Evolutionary conservation across 306 rosid species (phyloP).

Genomic region (Rubus idaeus): DNA sequence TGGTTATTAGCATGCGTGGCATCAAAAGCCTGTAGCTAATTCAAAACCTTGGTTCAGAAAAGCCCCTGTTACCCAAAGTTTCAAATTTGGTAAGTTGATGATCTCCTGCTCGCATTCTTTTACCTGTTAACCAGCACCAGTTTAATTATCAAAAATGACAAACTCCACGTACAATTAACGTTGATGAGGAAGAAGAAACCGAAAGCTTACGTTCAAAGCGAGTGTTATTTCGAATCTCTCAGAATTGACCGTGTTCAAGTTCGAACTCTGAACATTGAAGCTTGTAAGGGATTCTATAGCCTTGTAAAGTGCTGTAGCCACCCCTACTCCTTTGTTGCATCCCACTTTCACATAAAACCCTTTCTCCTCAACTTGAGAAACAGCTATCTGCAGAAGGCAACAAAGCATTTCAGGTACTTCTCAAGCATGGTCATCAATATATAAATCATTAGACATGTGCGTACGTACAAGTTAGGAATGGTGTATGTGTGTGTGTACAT

Average conservation of each 20-base stretch:
- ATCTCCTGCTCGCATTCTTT: slow-evolving; percentile 49
- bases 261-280: slow-evolving; percentile 67
- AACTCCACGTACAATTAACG: neutral
- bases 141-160: neutral
- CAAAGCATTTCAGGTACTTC: neutral
- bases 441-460: neutral
- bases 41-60: slow-evolving; percentile 84
- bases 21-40: slow-evolving; percentile 13
- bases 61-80: slow-evolving; percentile 88
- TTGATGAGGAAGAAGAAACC: neutral
- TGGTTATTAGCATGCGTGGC: too few species aligned
- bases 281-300: slow-evolving; percentile 72
- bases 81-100: slow-evolving; percentile 72
- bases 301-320: slow-evolving; percentile 60
- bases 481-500: neutral
- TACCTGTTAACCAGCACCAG: slow-evolving; percentile 43
- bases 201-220: slow-evolving; percentile 50
- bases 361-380: slow-evolving; percentile 83
- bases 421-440: neutral
- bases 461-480: neutral
- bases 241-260: slow-evolving; percentile 56
- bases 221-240: slow-evolving; percentile 59
- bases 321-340: slow-evolving; percentile 63
- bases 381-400: slow-evolving; percentile 53
- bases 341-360: slow-evolving; percentile 66